Evolutionary conservation across 148 eudicot species (phyloP).

Genomic region (Camellia granthamiana): DNA sequence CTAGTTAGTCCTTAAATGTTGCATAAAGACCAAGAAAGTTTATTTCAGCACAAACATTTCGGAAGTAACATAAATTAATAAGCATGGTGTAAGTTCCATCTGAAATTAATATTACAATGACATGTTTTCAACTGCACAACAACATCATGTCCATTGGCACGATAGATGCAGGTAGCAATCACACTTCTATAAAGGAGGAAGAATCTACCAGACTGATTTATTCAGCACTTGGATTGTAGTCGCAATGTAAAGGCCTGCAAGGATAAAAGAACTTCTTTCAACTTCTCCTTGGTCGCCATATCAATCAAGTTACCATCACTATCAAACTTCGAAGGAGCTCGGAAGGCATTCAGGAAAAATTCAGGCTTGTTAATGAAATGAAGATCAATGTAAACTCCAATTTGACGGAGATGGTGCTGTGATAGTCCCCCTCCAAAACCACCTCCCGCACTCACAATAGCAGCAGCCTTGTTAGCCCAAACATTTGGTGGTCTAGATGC

Average conservation of each 20-base stretch:
- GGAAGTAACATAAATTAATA: background rate
- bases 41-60: background rate
- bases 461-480: slow-evolving; percentile 82
- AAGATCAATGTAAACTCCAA: slow-evolving; percentile 70
- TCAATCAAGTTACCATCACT: slow-evolving; percentile 71
- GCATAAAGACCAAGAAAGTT: too few species aligned
- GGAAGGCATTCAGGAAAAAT: slow-evolving; percentile 56
- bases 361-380: slow-evolving; percentile 93
- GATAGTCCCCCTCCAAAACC: slow-evolving; percentile 63
- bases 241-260: slow-evolving; percentile 56
- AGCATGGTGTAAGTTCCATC: background rate
- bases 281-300: slow-evolving; percentile 41
- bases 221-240: slow-evolving; percentile 33
- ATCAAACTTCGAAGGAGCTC: slow-evolving; percentile 71
- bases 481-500: slow-evolving; percentile 82
- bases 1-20: too few species aligned
- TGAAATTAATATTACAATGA: background rate
- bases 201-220: background rate
- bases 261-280: slow-evolving; percentile 53
- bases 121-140: too few species aligned
- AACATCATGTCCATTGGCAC: background rate
- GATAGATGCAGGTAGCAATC: background rate
- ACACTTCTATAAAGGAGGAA: background rate
- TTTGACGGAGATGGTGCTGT: slow-evolving; percentile 81
- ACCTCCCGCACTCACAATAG: slow-evolving; percentile 70